Evolutionary conservation across 148 eudicot genomes (phyloP), one percentile per base, ranked within the genome.

Genomic region (Vaccinium darrowii): DNA sequence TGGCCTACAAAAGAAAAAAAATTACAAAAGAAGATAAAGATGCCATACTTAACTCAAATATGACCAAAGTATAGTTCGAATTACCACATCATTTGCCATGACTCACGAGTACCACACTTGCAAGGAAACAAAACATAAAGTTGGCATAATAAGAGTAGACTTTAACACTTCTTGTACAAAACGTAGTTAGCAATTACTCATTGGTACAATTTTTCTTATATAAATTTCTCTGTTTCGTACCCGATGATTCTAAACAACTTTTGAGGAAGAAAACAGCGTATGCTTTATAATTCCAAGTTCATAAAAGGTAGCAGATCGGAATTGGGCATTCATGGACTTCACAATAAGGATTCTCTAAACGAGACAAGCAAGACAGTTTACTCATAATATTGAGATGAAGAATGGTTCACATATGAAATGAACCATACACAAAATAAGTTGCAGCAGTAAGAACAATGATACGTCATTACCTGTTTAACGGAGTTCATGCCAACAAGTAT

Each of bases 401-500:
- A 82, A 69, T 33, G 49, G 9, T 30, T 27, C 50, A 21, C 13
- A 13, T 5, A 43, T 3, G 5, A 33, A n/a, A 63, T 2, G 12
- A 63, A 8, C 3, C 7, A 27, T 79, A 18, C 47, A 51, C 53
- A 79, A 27, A 58, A 67, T 62, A 62, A 9, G 81, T 58, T 39
- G 53, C 47, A 60, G 50, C 69, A 57, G 69, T 60, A 4, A 76
- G 78, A 81, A 23, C 8, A 49, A 53, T 53, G 49, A 50, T 79
- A 72, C 76, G 53, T 60, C 76, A 86, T 74, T 18, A 94, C 99
- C 99, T 97, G 96, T 86, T 81, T 85, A 78, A 93, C 94, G 51
- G 98, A 92, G 81, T 91, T 94, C 99, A 97, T 97, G 85, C 99
- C 99, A 43, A 97, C 98, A 86, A 97, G 93, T 85, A 94, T 88